Conservation (phyloP, 2,329 filamentous ascomycete genomes). For the Fusarium coicis region DNA sequence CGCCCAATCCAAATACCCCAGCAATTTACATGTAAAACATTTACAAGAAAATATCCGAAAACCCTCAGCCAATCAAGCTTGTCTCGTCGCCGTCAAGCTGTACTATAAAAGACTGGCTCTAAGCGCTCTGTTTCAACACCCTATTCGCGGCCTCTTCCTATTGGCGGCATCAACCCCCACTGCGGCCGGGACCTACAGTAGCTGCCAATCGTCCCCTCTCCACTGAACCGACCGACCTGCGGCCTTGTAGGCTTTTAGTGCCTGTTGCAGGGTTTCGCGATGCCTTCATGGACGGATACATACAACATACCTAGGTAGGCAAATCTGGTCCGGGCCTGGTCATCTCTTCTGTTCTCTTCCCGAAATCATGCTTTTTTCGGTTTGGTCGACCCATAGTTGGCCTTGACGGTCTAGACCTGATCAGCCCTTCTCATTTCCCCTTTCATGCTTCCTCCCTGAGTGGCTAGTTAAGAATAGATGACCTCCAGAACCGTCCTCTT, state of each 20-base stretch:
- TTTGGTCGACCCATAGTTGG: slow-evolving; percentile 21
- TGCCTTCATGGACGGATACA: slow-evolving; percentile 12
- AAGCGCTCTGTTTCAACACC: slow-evolving; percentile 42
- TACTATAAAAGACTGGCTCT: slow-evolving; percentile 23
- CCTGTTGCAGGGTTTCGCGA: slow-evolving; percentile 16
- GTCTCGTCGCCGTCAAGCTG: slow-evolving; percentile 5
- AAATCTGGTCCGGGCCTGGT: not conserved
- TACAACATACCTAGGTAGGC: not conserved
- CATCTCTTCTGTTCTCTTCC: not conserved
- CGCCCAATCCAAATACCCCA: slow-evolving; percentile 34
- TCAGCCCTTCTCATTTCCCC: slow-evolving; percentile 29
- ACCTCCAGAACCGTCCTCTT: slow-evolving; percentile 1
- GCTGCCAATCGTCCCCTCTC: slow-evolving; percentile 37
- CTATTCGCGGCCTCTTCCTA: slow-evolving; percentile 34
- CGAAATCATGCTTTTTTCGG: slow-evolving; percentile 13
- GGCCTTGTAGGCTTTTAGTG: slow-evolving; percentile 25
- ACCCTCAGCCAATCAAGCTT: slow-evolving; percentile 22
- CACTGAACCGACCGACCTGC: slow-evolving; percentile 37
- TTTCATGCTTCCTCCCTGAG: slow-evolving; percentile 9
- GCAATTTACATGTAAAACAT: slow-evolving; percentile 9
- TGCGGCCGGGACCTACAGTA: slow-evolving; percentile 20
- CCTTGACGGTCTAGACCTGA: slow-evolving; percentile 28
- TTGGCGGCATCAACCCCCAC: slow-evolving; percentile 30
- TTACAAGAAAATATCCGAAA: slow-evolving; percentile 12
- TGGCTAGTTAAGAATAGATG: slow-evolving; percentile 31